Conservation (phyloP, 139 green algal species). For the Protoeuglena noctilucae region DNA sequence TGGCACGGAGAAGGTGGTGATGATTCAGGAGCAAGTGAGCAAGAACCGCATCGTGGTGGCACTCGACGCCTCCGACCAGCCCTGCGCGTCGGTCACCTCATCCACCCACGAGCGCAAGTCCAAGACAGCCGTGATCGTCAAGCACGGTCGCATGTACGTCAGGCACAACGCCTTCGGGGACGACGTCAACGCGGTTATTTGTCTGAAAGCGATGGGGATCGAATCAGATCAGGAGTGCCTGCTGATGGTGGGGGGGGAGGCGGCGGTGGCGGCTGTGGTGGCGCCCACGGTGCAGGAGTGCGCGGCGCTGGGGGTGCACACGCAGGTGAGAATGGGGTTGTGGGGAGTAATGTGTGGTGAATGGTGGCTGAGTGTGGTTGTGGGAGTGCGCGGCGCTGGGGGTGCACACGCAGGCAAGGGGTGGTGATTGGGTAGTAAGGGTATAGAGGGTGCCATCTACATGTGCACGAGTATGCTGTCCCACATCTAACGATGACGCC, state of each 20-base stretch:
- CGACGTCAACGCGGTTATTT: slow-evolving; percentile 74
- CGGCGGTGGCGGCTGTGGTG: slow-evolving; percentile 27
- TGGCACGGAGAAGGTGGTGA: slow-evolving; percentile 86
- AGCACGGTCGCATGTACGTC: slow-evolving; percentile 69
- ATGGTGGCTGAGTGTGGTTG: no score
- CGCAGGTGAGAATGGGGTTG: no score
- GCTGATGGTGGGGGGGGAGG: slow-evolving; percentile 30
- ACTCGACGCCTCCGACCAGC: slow-evolving; percentile 37
- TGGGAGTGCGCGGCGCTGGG: slow-evolving; percentile 57
- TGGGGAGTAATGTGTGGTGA: no score
- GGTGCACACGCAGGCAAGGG: slow-evolving; percentile 71
- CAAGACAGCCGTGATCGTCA: slow-evolving; percentile 86
- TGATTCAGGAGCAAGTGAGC: slow-evolving; percentile 98
- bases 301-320: slow-evolving; percentile 58
- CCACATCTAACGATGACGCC: no score
- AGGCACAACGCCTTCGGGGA: slow-evolving; percentile 89
- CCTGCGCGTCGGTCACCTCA: slow-evolving; percentile 46
- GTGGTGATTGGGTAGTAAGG: no score
- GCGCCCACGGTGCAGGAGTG: slow-evolving; percentile 59
- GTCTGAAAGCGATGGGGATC: slow-evolving; percentile 88
- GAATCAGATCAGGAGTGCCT: slow-evolving; percentile 80
- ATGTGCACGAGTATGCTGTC: no score
- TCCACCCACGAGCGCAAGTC: slow-evolving; percentile 93
- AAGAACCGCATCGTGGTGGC: slow-evolving; percentile 99
- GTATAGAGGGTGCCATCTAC: no score